Percentiles rank a stretch among this genome's conserved stretches.
Evolutionary conservation across 352 stramenopile species (phyloP).

Genomic region (Globisporangium echinulatum): DNA sequence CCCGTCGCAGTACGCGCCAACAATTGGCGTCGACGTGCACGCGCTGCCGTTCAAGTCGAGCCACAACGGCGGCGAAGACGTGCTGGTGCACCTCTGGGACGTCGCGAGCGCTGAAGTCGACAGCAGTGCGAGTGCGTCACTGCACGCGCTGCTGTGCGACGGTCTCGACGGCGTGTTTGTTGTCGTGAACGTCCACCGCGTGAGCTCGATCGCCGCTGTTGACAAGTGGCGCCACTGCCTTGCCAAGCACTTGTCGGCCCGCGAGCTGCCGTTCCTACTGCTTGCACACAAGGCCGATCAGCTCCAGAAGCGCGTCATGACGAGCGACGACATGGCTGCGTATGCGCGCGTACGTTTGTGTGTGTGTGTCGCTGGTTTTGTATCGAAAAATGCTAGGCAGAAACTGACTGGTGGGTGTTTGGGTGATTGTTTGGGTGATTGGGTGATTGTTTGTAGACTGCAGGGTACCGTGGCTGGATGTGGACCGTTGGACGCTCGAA

Average conservation of each 20-base stretch:
- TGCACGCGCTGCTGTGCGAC: slow-evolving; percentile 71
- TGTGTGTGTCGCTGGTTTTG: slow-evolving; percentile 1
- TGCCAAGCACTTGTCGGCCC: slow-evolving; percentile 65
- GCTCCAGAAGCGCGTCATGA: slow-evolving; percentile 83
- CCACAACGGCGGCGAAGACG: slow-evolving; percentile 22
- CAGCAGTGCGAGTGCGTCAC: slow-evolving; percentile 30
- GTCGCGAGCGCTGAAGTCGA: slow-evolving; percentile 74
- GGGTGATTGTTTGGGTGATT: not conserved
- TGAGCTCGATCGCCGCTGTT: slow-evolving; percentile 79
- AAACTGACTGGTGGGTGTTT: not conserved
- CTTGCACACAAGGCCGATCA: slow-evolving; percentile 80
- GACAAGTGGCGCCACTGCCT: slow-evolving; percentile 80
- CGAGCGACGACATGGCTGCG: slow-evolving; percentile 76
- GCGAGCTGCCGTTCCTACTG: slow-evolving; percentile 73
- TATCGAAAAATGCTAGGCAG: not conserved
- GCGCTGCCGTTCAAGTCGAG: slow-evolving; percentile 32
- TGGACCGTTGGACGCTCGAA: slow-evolving; percentile 73
- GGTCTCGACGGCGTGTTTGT: slow-evolving; percentile 82
- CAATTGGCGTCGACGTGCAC: slow-evolving; percentile 73
- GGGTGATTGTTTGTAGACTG: slow-evolving; percentile 24
- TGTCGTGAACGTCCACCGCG: slow-evolving; percentile 84
- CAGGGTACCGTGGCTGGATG: slow-evolving; percentile 76
- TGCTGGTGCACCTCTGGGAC: slow-evolving; percentile 73
- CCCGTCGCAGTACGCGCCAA: slow-evolving; percentile 58
- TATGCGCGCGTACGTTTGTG: slow-evolving; percentile 42